Evolutionary conservation across 208 protist species (phyloP), one percentile per base, ranked within the genome.

Genomic region (Blastocrithidia nonstop): DNA sequence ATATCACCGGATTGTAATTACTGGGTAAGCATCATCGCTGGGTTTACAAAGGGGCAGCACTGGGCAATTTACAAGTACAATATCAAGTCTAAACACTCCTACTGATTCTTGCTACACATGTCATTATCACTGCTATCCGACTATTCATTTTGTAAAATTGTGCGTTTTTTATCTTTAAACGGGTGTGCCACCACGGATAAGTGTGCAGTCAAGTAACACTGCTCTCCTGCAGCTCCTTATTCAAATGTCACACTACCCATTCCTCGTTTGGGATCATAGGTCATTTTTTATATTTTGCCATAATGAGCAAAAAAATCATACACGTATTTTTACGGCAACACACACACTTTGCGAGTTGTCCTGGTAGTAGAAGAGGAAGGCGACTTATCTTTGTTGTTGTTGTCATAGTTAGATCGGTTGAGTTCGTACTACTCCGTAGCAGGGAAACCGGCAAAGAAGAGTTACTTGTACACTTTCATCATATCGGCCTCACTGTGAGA

Each of bases 391-490:
- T 33, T 16, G 38, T 13, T 8, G 13, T 27, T 24, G 41, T 15
- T 39, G n/a, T 45, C 16, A 32, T 1, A 6, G 36, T 13, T 24
- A 8, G 31, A 8, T 2, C 33, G 9, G 15, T 26, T 13, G 9
- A n/a, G 13, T 8, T 9, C 22, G 23, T 50, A 42, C 13, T 21
- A 28, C 11, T 27, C 25, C 0, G 7, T 36, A 39, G 32, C 49
- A 7, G 56, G 69, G 31, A 88, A 78, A 6, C 78, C 78, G 3
- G 78, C 78, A 41, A 83, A 88, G 36, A 88, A 69, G 16, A 88
- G 8, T 42, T 88, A 69, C 39, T 57, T 54, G 58, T 67, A 75
- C 15, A 64, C 47, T 0, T 55, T 56, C 45, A 61, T 56, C 25
- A 62, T 21, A 4, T 58, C 22, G 8, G 51, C 8, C 1, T 45